These are phyloP conservation scores for Mycena kentingensis DNA, from an alignment of 768 basidiomycete species.

Conservation along the genomic window DNA sequence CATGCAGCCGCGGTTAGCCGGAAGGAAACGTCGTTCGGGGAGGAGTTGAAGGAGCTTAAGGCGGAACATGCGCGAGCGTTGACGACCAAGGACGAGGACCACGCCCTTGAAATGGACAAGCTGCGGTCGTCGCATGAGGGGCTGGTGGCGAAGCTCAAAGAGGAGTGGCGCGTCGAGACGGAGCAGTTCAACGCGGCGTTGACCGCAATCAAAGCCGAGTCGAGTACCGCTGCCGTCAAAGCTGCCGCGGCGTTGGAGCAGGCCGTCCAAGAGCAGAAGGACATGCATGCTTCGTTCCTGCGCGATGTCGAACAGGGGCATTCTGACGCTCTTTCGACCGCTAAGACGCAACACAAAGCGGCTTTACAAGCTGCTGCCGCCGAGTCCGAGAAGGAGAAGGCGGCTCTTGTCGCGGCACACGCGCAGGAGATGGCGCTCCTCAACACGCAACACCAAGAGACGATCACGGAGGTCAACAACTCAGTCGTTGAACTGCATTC, in stretches of 20 bases:
- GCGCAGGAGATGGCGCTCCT: conserved; percentile 42
- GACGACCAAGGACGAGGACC: conserved; percentile 61
- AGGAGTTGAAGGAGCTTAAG: conserved; percentile 67
- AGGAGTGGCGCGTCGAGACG: conserved; percentile 54
- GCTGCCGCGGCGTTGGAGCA: conserved; percentile 51
- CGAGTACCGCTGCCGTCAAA: conserved; percentile 36
- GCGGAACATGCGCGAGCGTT: conserved; percentile 60
- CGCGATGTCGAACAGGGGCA: conserved; percentile 59
- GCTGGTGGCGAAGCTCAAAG: conserved; percentile 50
- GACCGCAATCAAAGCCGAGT: conserved; percentile 47
- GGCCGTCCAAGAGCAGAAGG: conserved; percentile 47
- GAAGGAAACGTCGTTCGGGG: conserved; percentile 64
- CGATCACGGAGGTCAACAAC: conserved; percentile 43
- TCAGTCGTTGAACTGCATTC: conserved; percentile 41
- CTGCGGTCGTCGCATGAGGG: conserved; percentile 63
- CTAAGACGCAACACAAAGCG: conserved; percentile 51
- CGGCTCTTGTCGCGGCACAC: conserved; percentile 43
- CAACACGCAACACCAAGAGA: conserved; percentile 50
- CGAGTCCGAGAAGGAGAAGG: conserved; percentile 40
- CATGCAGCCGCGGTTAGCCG: conserved; percentile 65
- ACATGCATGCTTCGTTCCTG: conserved; percentile 57
- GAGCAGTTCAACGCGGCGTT: conserved; percentile 50
- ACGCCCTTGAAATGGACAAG: conserved; percentile 58
- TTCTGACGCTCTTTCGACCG: conserved; percentile 50
- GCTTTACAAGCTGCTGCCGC: conserved; percentile 34